Evolutionary conservation across 2,329 filamentous ascomycete species (phyloP).

Genomic region (Neonectria magnoliae): DNA sequence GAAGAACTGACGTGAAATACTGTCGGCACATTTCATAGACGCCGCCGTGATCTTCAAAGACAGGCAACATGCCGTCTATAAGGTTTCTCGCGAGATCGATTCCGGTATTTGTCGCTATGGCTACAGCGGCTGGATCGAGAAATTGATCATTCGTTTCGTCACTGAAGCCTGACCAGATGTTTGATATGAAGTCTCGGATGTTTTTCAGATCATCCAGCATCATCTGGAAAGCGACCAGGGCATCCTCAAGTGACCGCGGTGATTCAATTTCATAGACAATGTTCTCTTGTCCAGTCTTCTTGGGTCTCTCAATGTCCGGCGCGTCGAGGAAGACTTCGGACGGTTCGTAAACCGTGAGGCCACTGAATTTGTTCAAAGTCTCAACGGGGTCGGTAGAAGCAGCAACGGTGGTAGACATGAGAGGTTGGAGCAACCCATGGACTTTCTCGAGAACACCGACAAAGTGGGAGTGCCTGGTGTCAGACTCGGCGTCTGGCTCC

Average conservation of each 20-base stretch:
- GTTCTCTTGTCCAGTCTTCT: neutral
- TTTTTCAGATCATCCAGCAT: slow-evolving; percentile 45
- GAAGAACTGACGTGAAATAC: neutral
- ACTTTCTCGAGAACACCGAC: slow-evolving; percentile 48
- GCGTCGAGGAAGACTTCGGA: neutral
- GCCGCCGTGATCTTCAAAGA: slow-evolving; percentile 1
- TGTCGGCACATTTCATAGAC: neutral
- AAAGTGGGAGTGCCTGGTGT: slow-evolving; percentile 46
- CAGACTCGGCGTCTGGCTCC: slow-evolving; percentile 28
- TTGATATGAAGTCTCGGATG: slow-evolving; percentile 44
- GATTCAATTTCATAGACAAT: slow-evolving; percentile 47
- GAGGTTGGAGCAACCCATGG: slow-evolving; percentile 39
- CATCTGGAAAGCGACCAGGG: slow-evolving; percentile 38
- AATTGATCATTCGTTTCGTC: slow-evolving; percentile 24
- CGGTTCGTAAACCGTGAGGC: neutral
- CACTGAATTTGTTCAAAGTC: neutral
- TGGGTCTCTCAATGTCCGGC: neutral
- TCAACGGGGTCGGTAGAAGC: neutral
- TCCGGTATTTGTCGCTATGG: slow-evolving; percentile 52
- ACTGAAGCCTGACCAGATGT: slow-evolving; percentile 38
- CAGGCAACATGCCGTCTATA: slow-evolving; percentile 17
- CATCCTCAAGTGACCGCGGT: slow-evolving; percentile 37
- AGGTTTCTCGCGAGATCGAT: slow-evolving; percentile 47
- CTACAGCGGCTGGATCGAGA: slow-evolving; percentile 44
- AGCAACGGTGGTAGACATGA: neutral